Base-by-base conservation (phyloP, 140 eudicot species). In the Bidens hawaiensis region DNA sequence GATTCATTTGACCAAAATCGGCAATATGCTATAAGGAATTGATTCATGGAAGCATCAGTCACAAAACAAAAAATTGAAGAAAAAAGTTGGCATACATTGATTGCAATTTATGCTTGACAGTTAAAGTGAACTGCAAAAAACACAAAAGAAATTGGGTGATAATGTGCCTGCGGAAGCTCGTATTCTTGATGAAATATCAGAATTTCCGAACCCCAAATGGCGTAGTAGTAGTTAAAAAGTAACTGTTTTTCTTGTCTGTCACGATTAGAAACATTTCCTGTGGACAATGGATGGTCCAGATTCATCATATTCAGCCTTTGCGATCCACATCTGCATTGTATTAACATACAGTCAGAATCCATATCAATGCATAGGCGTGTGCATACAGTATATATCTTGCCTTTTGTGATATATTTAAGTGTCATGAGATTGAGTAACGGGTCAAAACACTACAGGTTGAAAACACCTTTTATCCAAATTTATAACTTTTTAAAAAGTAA, bases 221-320 rank as follows among this genome's bases (percentile, higher is more conserved):
- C 61, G 27, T 50, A 50, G 43, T 50, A 50, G 43, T 43, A 65
- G 66, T 65, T 48, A 65, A 65, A 65, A 58, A 26, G 62, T 65
- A 73, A 65, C 67, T 66, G 15, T 45, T 65, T 46, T 54, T 49
- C 67, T 57, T 27, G 24, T 57, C 47, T 65, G 63, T 38, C n/a
- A 6, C 5, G 12, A 53, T 70, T 71, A 76, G 73, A 76, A 76
- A 70, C 81, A 76, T 49, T 76, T 76, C 81, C 81, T 76, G 77
- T 76, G 81, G 53, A 76, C 81, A 22, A 76, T 76, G 36, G 81
- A 76, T 19, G 81, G 81, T 11, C 81, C 81, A 36, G 81, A 76
- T 59, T 76, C 81, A 49, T 76, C 81, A 21, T 76, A 76, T 51
- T 76, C 81, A 26, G 81, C 81, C 69, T 76, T 76, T 3, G 81